Evolutionary conservation across 2,329 filamentous ascomycete species (phyloP).

Genomic region (Nemania sp.): DNA sequence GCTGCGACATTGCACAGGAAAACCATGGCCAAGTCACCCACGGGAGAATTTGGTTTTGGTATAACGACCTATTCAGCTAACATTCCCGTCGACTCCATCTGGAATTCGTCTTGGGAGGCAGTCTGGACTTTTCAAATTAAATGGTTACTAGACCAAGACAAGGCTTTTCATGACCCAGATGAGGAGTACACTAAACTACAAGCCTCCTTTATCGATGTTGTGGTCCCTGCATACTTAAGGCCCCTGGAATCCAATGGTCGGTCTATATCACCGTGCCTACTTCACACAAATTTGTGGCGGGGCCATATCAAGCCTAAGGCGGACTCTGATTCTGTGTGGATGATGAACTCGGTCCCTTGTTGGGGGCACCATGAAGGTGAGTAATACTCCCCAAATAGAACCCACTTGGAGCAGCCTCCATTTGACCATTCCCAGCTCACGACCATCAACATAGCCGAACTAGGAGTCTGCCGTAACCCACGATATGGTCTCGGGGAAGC

Average conservation of each 20-base stretch:
- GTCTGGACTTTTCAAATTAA: conserved; percentile 40
- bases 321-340: conserved; percentile 34
- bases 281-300: conserved; percentile 47
- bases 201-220: conserved; percentile 38
- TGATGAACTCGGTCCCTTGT: conserved; percentile 43
- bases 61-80: conserved; percentile 35
- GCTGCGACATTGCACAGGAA: conserved; percentile 42
- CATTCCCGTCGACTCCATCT: conserved; percentile 39
- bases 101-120: conserved; percentile 44
- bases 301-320: conserved; percentile 43
- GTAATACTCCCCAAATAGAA: not conserved
- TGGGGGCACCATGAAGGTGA: conserved; percentile 48
- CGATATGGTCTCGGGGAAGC: conserved; percentile 43
- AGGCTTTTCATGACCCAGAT: conserved; percentile 30
- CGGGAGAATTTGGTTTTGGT: conserved; percentile 43
- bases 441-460: conserved; percentile 34
- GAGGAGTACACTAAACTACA: conserved; percentile 38
- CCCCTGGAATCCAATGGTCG: conserved; percentile 45
- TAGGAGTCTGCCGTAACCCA: conserved; percentile 46
- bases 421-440: not conserved
- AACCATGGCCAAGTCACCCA: conserved; percentile 45
- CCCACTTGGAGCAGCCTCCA: not conserved
- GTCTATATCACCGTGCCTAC: conserved; percentile 42
- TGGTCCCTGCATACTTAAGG: conserved; percentile 44
- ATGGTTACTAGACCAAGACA: conserved; percentile 41